These are phyloP conservation scores for Cyberlindnera samutprakarnensis DNA, from an alignment of 805 yeast genomes.

Conservation along the genomic window DNA sequence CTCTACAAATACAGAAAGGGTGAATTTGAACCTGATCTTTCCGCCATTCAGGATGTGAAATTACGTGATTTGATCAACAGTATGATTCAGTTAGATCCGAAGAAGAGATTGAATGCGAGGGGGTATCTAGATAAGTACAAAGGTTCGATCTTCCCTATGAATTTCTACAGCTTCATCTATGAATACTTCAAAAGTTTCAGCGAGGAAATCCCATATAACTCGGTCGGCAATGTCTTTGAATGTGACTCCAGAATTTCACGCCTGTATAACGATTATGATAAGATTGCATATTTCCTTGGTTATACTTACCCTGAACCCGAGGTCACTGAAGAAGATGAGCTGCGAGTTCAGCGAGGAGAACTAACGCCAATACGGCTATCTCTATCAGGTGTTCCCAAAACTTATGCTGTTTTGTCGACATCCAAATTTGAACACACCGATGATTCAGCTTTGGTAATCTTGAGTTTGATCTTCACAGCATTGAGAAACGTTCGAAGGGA, in stretches of 20 bases:
- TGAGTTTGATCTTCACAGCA: conserved; percentile 52
- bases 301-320: conserved; percentile 20
- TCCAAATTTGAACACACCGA: conserved; percentile 26
- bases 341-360: conserved; percentile 8
- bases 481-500: conserved; percentile 55
- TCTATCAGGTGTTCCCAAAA: conserved; percentile 43
- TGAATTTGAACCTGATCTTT: conserved; percentile 58
- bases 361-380: conserved; percentile 34
- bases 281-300: conserved; percentile 34
- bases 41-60: conserved; percentile 41
- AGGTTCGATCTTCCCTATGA: conserved; percentile 52
- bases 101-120: conserved; percentile 46
- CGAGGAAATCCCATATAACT: conserved; percentile 12
- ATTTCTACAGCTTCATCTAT: conserved; percentile 61
- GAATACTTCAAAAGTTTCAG: conserved; percentile 49
- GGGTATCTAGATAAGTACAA: conserved; percentile 45
- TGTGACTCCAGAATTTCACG: conserved; percentile 53
- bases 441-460: conserved; percentile 48
- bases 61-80: conserved; percentile 49
- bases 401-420: conserved; percentile 35
- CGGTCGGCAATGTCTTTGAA: conserved; percentile 27
- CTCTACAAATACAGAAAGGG: conserved; percentile 72
- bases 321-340: conserved; percentile 1
- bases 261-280: conserved; percentile 52
- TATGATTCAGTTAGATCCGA: conserved; percentile 63